Conservation (phyloP, 768 basidiomycete genomes). For the Suillus subluteus region DNA sequence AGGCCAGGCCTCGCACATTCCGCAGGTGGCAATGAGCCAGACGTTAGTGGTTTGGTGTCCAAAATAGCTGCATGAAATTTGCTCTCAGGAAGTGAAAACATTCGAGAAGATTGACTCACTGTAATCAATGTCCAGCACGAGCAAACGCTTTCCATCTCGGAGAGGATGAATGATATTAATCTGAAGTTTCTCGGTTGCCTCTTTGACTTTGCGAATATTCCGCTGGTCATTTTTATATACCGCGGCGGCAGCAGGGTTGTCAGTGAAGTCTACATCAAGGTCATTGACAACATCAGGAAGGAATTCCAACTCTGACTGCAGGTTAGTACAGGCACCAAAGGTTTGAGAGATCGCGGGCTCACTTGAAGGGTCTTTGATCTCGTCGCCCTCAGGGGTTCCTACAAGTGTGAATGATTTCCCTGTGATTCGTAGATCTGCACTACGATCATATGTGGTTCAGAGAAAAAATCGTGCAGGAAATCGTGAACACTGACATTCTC, state of each 20-base stretch:
- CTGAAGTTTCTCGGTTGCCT: conserved; percentile 65
- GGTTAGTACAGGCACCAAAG: not conserved
- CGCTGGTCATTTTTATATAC: conserved; percentile 74
- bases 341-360: conserved; percentile 20
- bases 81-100: conserved; percentile 1
- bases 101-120: conserved; percentile 47
- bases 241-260: conserved; percentile 57
- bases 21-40: conserved; percentile 73
- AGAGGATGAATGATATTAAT: conserved; percentile 78
- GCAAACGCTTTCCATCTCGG: conserved; percentile 74
- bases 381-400: conserved; percentile 84
- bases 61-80: conserved; percentile 60
- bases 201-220: conserved; percentile 80
- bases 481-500: conserved; percentile 48
- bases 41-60: conserved; percentile 85
- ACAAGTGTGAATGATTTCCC: conserved; percentile 84
- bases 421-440: conserved; percentile 60
- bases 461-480: conserved; percentile 8
- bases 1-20: conserved; percentile 85
- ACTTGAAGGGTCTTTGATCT: conserved; percentile 82
- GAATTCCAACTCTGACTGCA: conserved; percentile 54
- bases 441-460: conserved; percentile 27
- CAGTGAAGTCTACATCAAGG: conserved; percentile 79
- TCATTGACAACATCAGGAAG: conserved; percentile 79
- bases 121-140: conserved; percentile 90